phyloP scores from a whole-genome alignment of 805 yeast species.

The Ogataea trehaloabstinens region DNA sequence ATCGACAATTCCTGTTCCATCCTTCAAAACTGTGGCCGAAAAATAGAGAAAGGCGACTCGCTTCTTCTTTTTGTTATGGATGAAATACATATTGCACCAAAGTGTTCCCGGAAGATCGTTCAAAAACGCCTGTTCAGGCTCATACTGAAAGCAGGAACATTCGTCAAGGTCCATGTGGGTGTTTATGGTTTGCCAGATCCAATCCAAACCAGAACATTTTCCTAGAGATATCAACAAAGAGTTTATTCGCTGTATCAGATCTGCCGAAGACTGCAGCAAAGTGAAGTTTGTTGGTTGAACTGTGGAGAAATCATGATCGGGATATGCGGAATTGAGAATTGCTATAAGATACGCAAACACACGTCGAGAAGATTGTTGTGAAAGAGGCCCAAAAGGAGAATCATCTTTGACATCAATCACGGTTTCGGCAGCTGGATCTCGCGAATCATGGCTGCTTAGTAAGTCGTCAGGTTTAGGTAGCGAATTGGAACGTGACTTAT shows the following conservation, averaged over 20 bases:
- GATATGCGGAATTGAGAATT: conserved; percentile 86
- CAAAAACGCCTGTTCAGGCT: conserved; percentile 59
- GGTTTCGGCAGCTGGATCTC: background rate
- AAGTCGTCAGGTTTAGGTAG: conserved; percentile 13
- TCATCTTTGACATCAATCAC: conserved; percentile 5
- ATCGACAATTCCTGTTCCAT: conserved; percentile 33
- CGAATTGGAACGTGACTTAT: conserved; percentile 26
- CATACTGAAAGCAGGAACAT: conserved; percentile 63
- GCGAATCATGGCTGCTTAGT: background rate
- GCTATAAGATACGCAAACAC: conserved; percentile 90
- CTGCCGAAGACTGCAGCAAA: conserved; percentile 48
- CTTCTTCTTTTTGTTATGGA: conserved; percentile 86
- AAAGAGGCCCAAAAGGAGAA: conserved; percentile 90
- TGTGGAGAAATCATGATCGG: conserved; percentile 91
- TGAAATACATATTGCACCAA: conserved; percentile 87
- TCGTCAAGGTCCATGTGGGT: conserved; percentile 72
- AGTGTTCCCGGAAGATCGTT: conserved; percentile 60
- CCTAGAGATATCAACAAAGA: conserved; percentile 71
- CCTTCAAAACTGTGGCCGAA: conserved; percentile 42
- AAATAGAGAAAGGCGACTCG: conserved; percentile 85
- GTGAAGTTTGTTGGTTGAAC: conserved; percentile 77
- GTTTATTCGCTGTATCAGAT: conserved; percentile 66
- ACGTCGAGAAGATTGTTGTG: conserved; percentile 79
- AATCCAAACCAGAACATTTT: conserved; percentile 47
- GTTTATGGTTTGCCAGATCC: conserved; percentile 89